Evolutionary conservation across 2,329 filamentous ascomycete species (phyloP).

Genomic region (Botryotinia globosa): DNA sequence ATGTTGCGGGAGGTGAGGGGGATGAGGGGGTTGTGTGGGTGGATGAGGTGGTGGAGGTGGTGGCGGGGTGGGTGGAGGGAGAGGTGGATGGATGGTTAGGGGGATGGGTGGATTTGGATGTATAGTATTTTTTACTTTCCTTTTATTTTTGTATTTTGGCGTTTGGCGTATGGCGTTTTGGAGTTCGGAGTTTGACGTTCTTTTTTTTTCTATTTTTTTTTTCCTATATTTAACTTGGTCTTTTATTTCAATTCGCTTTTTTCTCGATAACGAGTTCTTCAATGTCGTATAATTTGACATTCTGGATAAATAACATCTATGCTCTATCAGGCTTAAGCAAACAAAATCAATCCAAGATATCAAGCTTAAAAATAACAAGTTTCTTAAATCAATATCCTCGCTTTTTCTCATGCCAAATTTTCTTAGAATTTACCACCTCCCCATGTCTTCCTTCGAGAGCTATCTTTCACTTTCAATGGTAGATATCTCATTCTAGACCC

Average conservation of each 20-base stretch:
- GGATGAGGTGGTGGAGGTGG: not conserved
- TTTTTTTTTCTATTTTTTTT: not conserved
- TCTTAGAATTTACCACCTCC: rapidly evolving
- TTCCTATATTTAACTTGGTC: not conserved
- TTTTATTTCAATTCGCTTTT: not conserved
- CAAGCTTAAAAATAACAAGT: not conserved
- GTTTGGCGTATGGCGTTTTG: not conserved
- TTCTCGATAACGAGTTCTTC: not conserved
- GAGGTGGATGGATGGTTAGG: not conserved
- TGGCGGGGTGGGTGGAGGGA: not conserved
- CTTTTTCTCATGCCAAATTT: not conserved
- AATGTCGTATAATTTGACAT: not conserved
- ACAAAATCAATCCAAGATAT: not conserved
- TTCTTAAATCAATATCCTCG: not conserved
- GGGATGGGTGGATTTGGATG: not conserved
- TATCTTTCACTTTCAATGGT: not conserved
- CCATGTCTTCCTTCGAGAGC: not conserved
- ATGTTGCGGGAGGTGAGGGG: not conserved
- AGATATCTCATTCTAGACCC: not conserved
- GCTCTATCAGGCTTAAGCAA: rapidly evolving
- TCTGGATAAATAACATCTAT: not conserved
- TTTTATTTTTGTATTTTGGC: not conserved
- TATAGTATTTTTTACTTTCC: not conserved
- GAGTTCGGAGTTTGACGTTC: not conserved
- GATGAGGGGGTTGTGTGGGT: not conserved